phyloP scores from a whole-genome alignment of 2,329 filamentous ascomycete species.

The Phyllosticta citrichinensis region DNA sequence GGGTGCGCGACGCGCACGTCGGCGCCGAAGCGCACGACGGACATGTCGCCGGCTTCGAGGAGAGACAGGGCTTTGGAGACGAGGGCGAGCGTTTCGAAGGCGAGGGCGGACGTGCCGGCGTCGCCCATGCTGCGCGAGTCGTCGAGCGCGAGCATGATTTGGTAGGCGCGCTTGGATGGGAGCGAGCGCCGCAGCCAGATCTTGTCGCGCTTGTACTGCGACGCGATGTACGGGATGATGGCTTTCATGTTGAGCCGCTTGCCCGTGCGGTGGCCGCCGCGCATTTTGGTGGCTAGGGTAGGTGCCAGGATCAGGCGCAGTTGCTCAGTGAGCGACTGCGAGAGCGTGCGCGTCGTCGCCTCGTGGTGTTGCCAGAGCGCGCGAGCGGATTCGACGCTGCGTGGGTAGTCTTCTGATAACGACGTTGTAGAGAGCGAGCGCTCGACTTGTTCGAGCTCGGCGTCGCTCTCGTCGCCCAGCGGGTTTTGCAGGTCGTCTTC shows the following conservation, averaged over 20 bases:
- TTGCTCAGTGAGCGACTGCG: constrained; percentile 83
- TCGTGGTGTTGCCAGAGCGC: constrained; percentile 81
- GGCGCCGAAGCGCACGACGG: constrained; percentile 79
- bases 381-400: constrained; percentile 45
- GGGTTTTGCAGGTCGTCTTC: constrained; percentile 32
- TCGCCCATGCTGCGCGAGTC: constrained; percentile 93
- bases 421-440: constrained; percentile 42
- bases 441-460: constrained; percentile 34
- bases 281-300: constrained; percentile 89
- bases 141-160: constrained; percentile 95
- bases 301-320: constrained; percentile 91
- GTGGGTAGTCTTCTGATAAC: constrained; percentile 26
- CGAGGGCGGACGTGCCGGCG: constrained; percentile 62
- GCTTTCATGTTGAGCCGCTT: constrained; percentile 99
- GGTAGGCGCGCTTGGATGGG: constrained; percentile 88
- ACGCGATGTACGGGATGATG: constrained; percentile 98
- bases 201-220: constrained; percentile 97
- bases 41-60: constrained; percentile 91
- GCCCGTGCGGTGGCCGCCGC: constrained; percentile 91
- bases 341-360: constrained; percentile 71
- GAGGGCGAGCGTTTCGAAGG: constrained; percentile 89
- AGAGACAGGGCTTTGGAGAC: constrained; percentile 79
- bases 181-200: constrained; percentile 97
- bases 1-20: constrained; percentile 77
- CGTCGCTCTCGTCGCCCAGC: constrained; percentile 27